phyloP scores from a whole-genome alignment of 805 yeast genomes.

The Candida manassasensis region DNA sequence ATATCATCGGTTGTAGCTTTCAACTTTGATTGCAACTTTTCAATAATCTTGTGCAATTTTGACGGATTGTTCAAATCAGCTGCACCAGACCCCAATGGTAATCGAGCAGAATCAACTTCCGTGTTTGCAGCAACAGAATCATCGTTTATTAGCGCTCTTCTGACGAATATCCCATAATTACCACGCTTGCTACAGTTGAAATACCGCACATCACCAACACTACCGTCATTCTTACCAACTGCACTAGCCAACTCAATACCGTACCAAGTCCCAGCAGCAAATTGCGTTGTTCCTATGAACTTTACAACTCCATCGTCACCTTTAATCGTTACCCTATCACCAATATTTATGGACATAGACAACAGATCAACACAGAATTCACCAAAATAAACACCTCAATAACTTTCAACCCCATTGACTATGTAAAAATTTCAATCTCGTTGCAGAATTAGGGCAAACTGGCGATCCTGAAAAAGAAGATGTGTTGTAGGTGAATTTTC shows the following conservation, averaged over 20 bases:
- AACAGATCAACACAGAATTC: no score
- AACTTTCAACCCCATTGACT: no score
- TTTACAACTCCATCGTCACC: conserved; percentile 43
- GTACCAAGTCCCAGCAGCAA: conserved; percentile 55
- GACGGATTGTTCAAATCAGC: background rate
- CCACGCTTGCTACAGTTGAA: conserved; percentile 33
- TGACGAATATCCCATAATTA: conserved; percentile 46
- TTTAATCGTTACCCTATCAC: conserved; percentile 31
- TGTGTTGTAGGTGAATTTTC: no score
- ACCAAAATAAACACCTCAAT: no score
- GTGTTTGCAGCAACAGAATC: background rate
- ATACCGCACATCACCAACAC: conserved; percentile 40
- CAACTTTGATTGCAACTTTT: conserved; percentile 44
- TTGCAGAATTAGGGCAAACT: no score
- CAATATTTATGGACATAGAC: conserved; percentile 14
- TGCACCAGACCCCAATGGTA: no score
- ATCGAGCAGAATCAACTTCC: no score
- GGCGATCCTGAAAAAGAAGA: no score
- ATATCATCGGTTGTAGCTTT: conserved; percentile 26
- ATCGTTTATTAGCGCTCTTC: conserved; percentile 14
- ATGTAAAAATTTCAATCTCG: no score
- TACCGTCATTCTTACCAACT: conserved; percentile 47
- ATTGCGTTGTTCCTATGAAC: conserved; percentile 50
- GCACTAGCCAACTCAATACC: conserved; percentile 43
- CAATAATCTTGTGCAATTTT: conserved; percentile 16